A percentile compares a stretch with the other conserved stretches of the same genome.
phyloP scores from a whole-genome alignment of 2,329 filamentous ascomycete species.

The Sporothrix euskadiensis region DNA sequence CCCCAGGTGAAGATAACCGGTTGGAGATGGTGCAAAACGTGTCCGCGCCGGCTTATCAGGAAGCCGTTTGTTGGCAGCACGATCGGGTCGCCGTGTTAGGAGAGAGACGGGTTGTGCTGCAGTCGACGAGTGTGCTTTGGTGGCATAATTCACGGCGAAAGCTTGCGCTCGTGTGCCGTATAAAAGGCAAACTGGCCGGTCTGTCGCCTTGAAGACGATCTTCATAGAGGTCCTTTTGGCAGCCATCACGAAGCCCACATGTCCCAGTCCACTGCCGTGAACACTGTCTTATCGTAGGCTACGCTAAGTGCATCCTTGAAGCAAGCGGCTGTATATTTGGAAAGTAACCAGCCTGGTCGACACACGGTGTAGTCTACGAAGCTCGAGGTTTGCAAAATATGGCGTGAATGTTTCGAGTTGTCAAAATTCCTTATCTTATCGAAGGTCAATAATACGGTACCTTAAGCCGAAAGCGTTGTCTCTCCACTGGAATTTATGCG shows the following conservation, averaged over 20 bases:
- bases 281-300: not conserved
- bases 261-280: not conserved
- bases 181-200: slow-evolving; percentile 21
- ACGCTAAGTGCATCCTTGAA: not conserved
- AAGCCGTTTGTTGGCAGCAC: slow-evolving; percentile 4
- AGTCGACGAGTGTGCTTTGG: not conserved
- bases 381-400: not conserved
- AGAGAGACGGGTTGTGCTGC: not conserved
- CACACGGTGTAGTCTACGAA: not conserved
- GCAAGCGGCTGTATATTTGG: not conserved
- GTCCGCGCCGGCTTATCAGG: slow-evolving; percentile 67
- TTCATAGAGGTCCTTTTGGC: not conserved
- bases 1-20: slow-evolving; percentile 88
- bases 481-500: not conserved
- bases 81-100: not conserved
- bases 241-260: not conserved
- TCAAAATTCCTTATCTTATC: slow-evolving; percentile 13
- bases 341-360: not conserved
- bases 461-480: not conserved
- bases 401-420: not conserved
- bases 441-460: not conserved
- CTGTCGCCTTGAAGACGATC: not conserved
- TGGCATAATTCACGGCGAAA: not conserved
- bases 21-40: slow-evolving; percentile 93
- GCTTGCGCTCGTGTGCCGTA: slow-evolving; percentile 8